Conservation (phyloP, 2,329 filamentous ascomycete species). For the Hysterium pulicare region DNA sequence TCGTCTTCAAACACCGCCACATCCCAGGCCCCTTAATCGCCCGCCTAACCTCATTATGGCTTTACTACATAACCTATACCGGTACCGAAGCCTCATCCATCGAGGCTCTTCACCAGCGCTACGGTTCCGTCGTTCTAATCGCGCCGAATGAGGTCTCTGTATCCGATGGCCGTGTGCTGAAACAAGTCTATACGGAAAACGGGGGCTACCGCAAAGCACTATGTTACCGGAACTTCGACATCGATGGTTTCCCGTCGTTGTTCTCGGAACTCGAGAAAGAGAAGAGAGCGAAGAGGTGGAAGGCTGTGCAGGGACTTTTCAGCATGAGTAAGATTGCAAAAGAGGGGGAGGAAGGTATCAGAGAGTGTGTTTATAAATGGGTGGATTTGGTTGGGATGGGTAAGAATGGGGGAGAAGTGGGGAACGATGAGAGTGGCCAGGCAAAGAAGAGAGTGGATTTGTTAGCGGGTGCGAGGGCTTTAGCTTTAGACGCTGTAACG, state of each 20-base stretch:
- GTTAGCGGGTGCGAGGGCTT: conserved; percentile 47
- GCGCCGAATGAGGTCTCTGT: conserved; percentile 18
- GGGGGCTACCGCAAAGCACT: conserved; percentile 54
- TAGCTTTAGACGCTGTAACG: conserved; percentile 55
- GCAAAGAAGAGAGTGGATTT: too few species aligned
- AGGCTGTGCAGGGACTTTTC: conserved; percentile 51
- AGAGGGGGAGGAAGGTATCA: conserved; percentile 37
- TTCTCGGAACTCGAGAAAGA: conserved; percentile 48
- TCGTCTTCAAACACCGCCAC: too few species aligned
- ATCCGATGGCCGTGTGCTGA: conserved; percentile 37
- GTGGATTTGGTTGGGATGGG: conserved; percentile 38
- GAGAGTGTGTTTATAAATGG: conserved; percentile 43
- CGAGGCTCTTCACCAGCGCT: neutral
- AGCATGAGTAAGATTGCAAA: conserved; percentile 44
- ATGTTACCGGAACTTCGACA: conserved; percentile 56
- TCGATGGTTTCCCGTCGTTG: conserved; percentile 54
- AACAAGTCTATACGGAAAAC: conserved; percentile 50
- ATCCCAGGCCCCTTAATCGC: neutral
- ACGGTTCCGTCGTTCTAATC: conserved; percentile 3
- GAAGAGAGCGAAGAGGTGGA: conserved; percentile 45
- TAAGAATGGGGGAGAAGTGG: conserved; percentile 20
- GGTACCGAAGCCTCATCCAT: neutral
- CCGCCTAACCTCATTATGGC: neutral
- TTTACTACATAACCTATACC: neutral
- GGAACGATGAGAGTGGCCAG: conserved; percentile 16